These are phyloP conservation scores for Boletus insuetus DNA, from an alignment of 768 basidiomycete genomes.

Conservation along the genomic window DNA sequence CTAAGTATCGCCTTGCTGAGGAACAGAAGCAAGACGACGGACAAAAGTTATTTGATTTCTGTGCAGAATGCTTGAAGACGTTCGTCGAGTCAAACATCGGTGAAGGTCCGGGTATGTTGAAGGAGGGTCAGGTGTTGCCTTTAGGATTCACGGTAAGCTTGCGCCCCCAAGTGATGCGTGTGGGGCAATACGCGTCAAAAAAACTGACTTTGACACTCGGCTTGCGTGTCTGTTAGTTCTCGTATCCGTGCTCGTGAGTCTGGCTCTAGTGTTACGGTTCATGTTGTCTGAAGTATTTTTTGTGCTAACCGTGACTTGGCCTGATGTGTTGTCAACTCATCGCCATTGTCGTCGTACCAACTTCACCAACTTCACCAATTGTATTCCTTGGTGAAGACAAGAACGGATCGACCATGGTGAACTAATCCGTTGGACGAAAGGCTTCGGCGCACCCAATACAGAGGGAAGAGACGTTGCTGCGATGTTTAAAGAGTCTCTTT, in stretches of 20 bases:
- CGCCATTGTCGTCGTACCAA: neutral
- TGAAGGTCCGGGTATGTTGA: slow-evolving; percentile 45
- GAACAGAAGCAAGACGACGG: slow-evolving; percentile 99
- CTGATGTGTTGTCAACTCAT: neutral
- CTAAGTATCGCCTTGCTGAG: slow-evolving; percentile 94
- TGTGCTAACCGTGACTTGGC: neutral
- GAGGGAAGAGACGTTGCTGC: slow-evolving; percentile 91
- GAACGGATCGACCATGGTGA: slow-evolving; percentile 89
- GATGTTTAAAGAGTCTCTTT: slow-evolving; percentile 85
- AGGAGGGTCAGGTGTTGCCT: slow-evolving; percentile 61
- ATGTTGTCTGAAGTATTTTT: neutral
- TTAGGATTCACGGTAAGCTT: slow-evolving; percentile 90
- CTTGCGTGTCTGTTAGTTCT: slow-evolving; percentile 57
- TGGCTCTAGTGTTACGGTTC: neutral
- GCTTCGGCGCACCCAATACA: slow-evolving; percentile 88
- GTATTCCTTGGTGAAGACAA: slow-evolving; percentile 54
- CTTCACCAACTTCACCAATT: neutral
- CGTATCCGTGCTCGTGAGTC: slow-evolving; percentile 89
- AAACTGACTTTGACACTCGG: slow-evolving; percentile 4
- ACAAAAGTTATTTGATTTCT: slow-evolving; percentile 94
- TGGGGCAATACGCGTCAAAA: neutral
- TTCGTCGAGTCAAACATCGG: slow-evolving; percentile 78
- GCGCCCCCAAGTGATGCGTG: neutral
- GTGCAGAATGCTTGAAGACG: slow-evolving; percentile 86
- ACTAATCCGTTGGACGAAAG: slow-evolving; percentile 99